Evolutionary conservation across 441 rosid species (phyloP).

Genomic region (Pelargonium cotyledonis): DNA sequence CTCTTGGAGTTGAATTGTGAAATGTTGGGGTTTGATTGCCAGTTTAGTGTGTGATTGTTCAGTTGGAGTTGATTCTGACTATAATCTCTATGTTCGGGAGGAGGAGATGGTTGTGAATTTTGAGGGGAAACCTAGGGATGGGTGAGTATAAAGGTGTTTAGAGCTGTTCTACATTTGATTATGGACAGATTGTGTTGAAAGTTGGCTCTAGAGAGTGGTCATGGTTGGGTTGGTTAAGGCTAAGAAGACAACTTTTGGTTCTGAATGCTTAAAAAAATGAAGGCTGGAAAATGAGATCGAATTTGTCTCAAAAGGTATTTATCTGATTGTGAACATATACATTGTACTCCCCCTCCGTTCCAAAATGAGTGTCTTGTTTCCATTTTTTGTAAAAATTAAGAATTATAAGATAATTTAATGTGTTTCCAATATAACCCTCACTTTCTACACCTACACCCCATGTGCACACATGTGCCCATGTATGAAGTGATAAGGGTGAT

Average conservation of each 20-base stretch:
- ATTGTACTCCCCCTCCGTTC: too few species aligned
- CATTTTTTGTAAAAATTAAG: too few species aligned
- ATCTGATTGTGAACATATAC: not conserved
- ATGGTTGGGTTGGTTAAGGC: not conserved
- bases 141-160: not conserved
- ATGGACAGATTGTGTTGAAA: not conserved
- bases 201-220: not conserved
- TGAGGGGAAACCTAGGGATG: not conserved
- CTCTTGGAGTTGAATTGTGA: not conserved
- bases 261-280: not conserved
- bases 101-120: constrained; percentile 2
- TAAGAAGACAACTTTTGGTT: not conserved
- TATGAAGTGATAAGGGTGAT: too few species aligned
- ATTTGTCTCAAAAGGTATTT: not conserved
- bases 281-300: not conserved
- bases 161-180: not conserved
- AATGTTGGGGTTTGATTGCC: not conserved
- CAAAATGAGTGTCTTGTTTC: too few species aligned
- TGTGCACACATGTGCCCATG: too few species aligned
- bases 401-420: too few species aligned
- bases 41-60: not conserved
- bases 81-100: not conserved
- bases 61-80: constrained; percentile 2
- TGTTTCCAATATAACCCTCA: too few species aligned
- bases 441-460: too few species aligned